Evolutionary conservation across 352 stramenopile species (phyloP).

Genomic region (Pythium coloratum): DNA sequence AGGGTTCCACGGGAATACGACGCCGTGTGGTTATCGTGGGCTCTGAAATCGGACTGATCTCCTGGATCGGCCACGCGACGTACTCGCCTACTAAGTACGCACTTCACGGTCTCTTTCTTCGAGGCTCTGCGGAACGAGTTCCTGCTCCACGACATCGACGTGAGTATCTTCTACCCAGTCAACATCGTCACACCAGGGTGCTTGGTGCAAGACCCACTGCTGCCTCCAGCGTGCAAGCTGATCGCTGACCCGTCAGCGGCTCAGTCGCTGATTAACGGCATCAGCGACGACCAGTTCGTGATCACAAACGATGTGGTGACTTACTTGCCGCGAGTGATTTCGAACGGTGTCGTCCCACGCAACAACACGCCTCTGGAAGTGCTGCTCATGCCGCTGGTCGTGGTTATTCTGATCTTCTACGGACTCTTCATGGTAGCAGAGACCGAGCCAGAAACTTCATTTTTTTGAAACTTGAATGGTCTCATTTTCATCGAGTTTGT

Average conservation of each 20-base stretch:
- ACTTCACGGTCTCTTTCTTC: constrained; percentile 50
- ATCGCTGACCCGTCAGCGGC: constrained; percentile 43
- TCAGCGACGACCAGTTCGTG: constrained; percentile 43
- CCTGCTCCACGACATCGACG: constrained; percentile 36
- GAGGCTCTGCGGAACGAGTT: constrained; percentile 56
- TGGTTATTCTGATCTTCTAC: constrained; percentile 40
- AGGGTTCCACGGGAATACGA: constrained; percentile 44
- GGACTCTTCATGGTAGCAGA: constrained; percentile 46
- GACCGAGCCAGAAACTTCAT: too few species aligned
- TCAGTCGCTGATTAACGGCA: constrained; percentile 37
- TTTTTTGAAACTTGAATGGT: neutral
- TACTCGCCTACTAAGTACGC: constrained; percentile 54
- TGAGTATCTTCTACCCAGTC: constrained; percentile 44
- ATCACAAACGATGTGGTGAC: constrained; percentile 53
- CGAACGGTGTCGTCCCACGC: constrained; percentile 46
- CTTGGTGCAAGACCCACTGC: constrained; percentile 35
- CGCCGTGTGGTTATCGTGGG: constrained; percentile 47
- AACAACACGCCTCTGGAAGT: constrained; percentile 40
- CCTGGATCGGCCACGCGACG: constrained; percentile 45
- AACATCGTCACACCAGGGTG: constrained; percentile 54
- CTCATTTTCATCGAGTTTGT: neutral
- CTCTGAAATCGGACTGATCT: constrained; percentile 44
- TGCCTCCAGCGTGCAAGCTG: constrained; percentile 36
- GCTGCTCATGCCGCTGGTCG: constrained; percentile 30
- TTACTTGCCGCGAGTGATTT: constrained; percentile 40